These are phyloP conservation scores for Balansia obtecta DNA, from an alignment of 2,329 filamentous ascomycete genomes.

Conservation along the genomic window DNA sequence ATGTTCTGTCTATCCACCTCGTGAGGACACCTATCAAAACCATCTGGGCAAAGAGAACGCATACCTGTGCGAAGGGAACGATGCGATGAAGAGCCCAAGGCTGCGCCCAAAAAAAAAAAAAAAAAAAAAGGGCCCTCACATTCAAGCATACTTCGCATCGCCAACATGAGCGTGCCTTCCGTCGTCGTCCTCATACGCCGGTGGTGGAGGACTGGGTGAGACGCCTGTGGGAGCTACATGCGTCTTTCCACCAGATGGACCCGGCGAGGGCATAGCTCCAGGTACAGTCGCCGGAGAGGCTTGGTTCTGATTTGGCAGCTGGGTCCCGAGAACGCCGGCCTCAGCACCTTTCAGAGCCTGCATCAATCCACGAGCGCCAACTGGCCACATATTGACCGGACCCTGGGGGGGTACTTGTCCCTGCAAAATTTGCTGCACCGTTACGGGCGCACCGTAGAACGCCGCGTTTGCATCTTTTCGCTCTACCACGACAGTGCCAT, in stretches of 20 bases:
- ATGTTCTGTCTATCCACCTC: no score
- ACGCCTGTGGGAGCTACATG: background rate
- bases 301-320: background rate
- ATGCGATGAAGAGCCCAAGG: no score
- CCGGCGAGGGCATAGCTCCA: background rate
- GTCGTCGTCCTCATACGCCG: constrained; percentile 6
- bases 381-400: constrained; percentile 19
- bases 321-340: constrained; percentile 11
- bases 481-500: constrained; percentile 78
- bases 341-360: constrained; percentile 21
- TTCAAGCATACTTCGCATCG: constrained; percentile 6
- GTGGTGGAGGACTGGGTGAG: constrained; percentile 2
- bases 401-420: constrained; percentile 21
- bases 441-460: constrained; percentile 59
- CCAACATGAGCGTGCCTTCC: constrained; percentile 5
- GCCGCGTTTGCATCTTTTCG: constrained; percentile 77
- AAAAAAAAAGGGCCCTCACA: background rate
- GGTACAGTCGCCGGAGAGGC: background rate
- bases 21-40: no score
- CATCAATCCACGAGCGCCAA: constrained; percentile 18
- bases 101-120: no score
- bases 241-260: background rate
- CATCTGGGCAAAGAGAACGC: background rate
- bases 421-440: constrained; percentile 35
- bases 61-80: no score